Conservation (phyloP, 2,329 filamentous ascomycete genomes). For the Purpureocillium lavendulum region DNA sequence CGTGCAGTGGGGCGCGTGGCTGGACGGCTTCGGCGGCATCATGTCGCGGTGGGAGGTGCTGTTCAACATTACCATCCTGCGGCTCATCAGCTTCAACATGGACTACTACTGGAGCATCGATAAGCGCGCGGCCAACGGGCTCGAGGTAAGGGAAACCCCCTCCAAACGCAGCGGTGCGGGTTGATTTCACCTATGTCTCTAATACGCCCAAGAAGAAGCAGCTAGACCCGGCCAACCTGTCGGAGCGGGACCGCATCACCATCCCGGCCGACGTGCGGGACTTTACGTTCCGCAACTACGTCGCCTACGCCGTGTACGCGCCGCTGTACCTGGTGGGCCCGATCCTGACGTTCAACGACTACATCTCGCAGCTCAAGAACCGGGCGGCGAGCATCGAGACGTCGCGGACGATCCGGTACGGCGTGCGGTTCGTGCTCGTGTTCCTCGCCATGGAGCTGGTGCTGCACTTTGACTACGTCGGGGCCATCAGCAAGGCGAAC, state of each 20-base stretch:
- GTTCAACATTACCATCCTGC: conserved; percentile 90
- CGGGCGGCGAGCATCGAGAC: conserved; percentile 61
- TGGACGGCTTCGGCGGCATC: conserved; percentile 78
- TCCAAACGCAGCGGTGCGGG: not conserved
- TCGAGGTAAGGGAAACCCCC: conserved; percentile 62
- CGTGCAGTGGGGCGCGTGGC: conserved; percentile 55
- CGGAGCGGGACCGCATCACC: conserved; percentile 77
- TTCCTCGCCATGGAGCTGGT: conserved; percentile 86
- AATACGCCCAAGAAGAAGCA: conserved; percentile 90
- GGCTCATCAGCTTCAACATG: conserved; percentile 92
- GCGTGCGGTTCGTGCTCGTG: conserved; percentile 68
- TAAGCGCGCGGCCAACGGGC: conserved; percentile 50
- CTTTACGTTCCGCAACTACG: conserved; percentile 76
- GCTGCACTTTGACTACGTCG: conserved; percentile 86
- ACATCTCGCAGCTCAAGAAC: conserved; percentile 78
- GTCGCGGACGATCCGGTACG: conserved; percentile 70
- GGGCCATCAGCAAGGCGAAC: conserved; percentile 76
- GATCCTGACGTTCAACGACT: conserved; percentile 97
- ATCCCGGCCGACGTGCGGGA: conserved; percentile 64
- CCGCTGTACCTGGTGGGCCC: conserved; percentile 89
- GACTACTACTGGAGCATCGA: conserved; percentile 92
- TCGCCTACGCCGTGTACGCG: conserved; percentile 84
- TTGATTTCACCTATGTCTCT: too few relatives aligned
- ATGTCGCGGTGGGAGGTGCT: conserved; percentile 91
- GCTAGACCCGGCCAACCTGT: conserved; percentile 77